Evolutionary conservation across 108 stramenopile genomes (phyloP), one percentile per base, ranked within the genome.

Genomic region (Cylindrotheca fusiformis): DNA sequence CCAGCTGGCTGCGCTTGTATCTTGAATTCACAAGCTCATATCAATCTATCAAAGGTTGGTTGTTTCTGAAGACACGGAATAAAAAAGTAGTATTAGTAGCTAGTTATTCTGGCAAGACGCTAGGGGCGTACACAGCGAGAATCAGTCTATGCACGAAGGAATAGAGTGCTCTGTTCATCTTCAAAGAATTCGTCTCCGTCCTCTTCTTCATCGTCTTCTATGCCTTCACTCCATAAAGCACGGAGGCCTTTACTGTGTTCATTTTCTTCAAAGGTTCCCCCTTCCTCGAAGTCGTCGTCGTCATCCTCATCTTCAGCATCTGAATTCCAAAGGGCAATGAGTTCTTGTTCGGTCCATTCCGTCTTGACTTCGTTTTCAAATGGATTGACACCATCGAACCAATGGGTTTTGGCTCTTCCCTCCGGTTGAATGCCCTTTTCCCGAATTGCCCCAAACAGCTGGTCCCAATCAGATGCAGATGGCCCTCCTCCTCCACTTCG

Each of bases 241-340:
- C 69, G 26, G 23, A 71, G 41, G 26, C 59, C 59, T 1, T 53
- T 21, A 23, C 52, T 56, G 41, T 52, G 59, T 30, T 58, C 71
- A 25, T 65, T 64, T 22, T 72, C 71, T 36, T 54, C 63, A 55
- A 29, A 44, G 6, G 18, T 21, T 8, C 56, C 69, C 8, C 54
- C 69, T 19, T 69, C 62, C 19, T 63, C 67, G 14, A 20, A 24
- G 12, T 61, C 68, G 14, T 61, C 69, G 19, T 76, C 62, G n/a
- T 58, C 67, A n/a, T 78, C 77, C 31, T 82, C 72, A 0, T 67
- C 70, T 14, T 83, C 82, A n/a, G 65, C 67, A 45, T 73, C 82
- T 46, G 55, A 33, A 58, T 83, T 79, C 82, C 82, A 83, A 54
- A 83, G 54, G 23, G 65, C 75, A 48, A 83, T n/a, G 32, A 83